These are phyloP conservation scores for maize (Zea mays) DNA, from an alignment of 176 grass and related monocot genomes.

Conservation along the genomic window Zm-B73-REFERENCE-NAM-5.0 NC_050096.1:160194501-160195000, in stretches of 20 bases:
- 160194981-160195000: background rate
- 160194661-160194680: constrained; percentile 68
- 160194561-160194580: constrained; percentile 43
- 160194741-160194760: background rate
- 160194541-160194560: constrained; percentile 68
- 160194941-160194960: background rate
- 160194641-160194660: constrained; percentile 64
- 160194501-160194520: constrained; percentile 89
- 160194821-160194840: constrained; percentile 90
- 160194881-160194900: constrained; percentile 81
- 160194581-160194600: constrained; percentile 30
- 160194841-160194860: constrained; percentile 49
- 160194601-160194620: constrained; percentile 35
- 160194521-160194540: constrained; percentile 89
- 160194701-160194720: constrained; percentile 89
- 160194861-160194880: constrained; percentile 62
- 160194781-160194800: background rate
- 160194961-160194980: background rate
- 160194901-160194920: constrained; percentile 64
- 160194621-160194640: constrained; percentile 48
- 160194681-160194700: constrained; percentile 56
- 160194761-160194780: background rate
- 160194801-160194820: constrained; percentile 23
- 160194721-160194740: background rate
- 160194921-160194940: background rate